Evolutionary conservation across 495 filamentous ascomycete species (phyloP).

Genomic region (Hypoxylon lenormandii): DNA sequence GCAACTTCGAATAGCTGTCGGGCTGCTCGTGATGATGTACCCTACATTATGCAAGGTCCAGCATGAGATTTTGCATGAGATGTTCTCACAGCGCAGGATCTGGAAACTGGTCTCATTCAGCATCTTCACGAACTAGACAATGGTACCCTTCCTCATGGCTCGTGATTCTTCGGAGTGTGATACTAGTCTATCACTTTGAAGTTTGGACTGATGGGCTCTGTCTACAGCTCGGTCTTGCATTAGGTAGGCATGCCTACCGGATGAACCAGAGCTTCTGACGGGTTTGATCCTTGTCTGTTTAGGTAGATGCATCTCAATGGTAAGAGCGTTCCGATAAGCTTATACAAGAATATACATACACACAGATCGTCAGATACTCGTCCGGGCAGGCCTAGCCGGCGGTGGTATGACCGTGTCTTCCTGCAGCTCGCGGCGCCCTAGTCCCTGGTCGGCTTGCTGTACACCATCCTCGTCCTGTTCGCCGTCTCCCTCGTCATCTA

Average conservation of each 20-base stretch:
- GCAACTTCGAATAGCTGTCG: constrained; percentile 68
- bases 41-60: constrained; percentile 93
- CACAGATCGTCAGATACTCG: constrained; percentile 67
- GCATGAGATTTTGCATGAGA: constrained; percentile 79
- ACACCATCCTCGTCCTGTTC: constrained; percentile 87
- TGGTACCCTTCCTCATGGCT: constrained; percentile 92
- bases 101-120: constrained; percentile 87
- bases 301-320: constrained; percentile 87
- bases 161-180: constrained; percentile 26
- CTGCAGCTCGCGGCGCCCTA: constrained; percentile 75
- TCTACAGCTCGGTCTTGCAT: constrained; percentile 72
- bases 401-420: constrained; percentile 78
- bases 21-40: constrained; percentile 94
- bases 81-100: constrained; percentile 70
- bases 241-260: constrained; percentile 86
- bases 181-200: background rate
- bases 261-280: constrained; percentile 73
- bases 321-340: constrained; percentile 50
- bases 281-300: constrained; percentile 83
- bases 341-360: constrained; percentile 10
- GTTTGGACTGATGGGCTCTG: background rate
- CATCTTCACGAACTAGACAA: constrained; percentile 85
- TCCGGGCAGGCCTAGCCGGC: constrained; percentile 82
- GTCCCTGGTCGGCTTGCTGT: constrained; percentile 85
- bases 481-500: constrained; percentile 84